Percentiles rank a stretch among this genome's conserved stretches.
Evolutionary conservation across 176 grass and related monocot genomes (phyloP).

Genomic region (Sorghum bicolor): DNA sequence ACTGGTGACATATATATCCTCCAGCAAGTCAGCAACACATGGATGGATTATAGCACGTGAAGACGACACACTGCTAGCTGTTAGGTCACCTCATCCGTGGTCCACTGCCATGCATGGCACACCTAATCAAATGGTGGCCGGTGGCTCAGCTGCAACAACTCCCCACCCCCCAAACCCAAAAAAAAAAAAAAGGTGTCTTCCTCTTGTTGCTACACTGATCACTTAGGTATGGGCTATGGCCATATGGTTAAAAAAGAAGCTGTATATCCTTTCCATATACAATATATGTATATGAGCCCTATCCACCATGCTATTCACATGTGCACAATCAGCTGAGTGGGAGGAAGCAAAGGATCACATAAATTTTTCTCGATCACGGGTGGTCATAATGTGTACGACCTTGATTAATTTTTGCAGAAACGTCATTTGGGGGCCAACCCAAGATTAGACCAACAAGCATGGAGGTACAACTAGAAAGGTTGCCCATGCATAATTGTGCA

Average conservation of each 20-base stretch:
- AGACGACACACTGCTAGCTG: not conserved
- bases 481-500: conserved; percentile 19
- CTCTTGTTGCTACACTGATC: not conserved
- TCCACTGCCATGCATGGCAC: not conserved
- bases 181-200: not conserved
- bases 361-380: not conserved
- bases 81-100: not conserved
- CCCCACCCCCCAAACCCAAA: too few relatives aligned
- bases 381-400: not conserved
- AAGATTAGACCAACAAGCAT: conserved; percentile 29
- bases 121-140: not conserved
- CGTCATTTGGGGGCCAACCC: not conserved
- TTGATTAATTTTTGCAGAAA: not conserved
- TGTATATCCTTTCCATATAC: not conserved
- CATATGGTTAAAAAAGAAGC: not conserved
- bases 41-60: not conserved
- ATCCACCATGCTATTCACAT: conserved; percentile 9
- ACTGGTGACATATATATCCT: not conserved
- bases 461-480: not conserved
- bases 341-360: not conserved
- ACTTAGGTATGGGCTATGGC: not conserved
- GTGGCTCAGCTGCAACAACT: conserved; percentile 15
- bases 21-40: not conserved
- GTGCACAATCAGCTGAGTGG: not conserved
- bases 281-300: not conserved